Evolutionary conservation across 2,329 filamentous ascomycete genomes (phyloP).

Genomic region (Mycocentrospora acerina): DNA sequence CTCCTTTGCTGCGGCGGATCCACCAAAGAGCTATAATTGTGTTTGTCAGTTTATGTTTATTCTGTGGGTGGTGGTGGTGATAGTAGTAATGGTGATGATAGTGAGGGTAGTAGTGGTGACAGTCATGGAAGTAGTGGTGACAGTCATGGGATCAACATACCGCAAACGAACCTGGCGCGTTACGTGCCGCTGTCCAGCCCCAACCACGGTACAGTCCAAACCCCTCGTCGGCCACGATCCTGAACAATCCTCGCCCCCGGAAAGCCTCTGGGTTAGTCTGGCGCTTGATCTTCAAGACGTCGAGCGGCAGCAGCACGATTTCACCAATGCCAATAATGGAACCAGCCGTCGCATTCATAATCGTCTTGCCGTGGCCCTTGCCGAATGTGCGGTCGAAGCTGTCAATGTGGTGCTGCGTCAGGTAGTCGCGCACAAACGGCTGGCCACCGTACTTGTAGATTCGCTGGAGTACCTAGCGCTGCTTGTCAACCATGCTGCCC

Average conservation of each 20-base stretch:
- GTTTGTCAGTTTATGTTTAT: too few species aligned
- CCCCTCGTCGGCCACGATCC: constrained; percentile 89
- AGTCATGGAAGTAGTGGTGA: too few species aligned
- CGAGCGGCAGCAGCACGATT: constrained; percentile 89
- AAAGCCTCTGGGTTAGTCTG: constrained; percentile 99
- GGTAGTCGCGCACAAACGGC: constrained; percentile 89
- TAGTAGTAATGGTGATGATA: too few species aligned
- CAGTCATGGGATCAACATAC: constrained; percentile 59
- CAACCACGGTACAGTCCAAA: constrained; percentile 95
- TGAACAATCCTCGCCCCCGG: constrained; percentile 85
- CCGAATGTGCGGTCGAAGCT: constrained; percentile 89
- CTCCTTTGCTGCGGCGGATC: constrained; percentile 95
- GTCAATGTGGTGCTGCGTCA: constrained; percentile 74
- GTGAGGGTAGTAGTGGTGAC: too few species aligned
- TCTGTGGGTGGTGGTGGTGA: too few species aligned
- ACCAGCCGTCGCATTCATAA: constrained; percentile 95
- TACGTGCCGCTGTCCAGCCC: constrained; percentile 96
- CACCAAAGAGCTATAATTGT: constrained; percentile 86
- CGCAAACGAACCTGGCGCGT: constrained; percentile 94
- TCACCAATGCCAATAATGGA: constrained; percentile 96
- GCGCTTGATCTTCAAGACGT: constrained; percentile 98
- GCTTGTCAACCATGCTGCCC: constrained; percentile 11
- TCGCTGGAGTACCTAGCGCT: constrained; percentile 73
- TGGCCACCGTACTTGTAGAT: constrained; percentile 99
- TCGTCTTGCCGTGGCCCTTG: constrained; percentile 95